Percentiles rank a stretch among this genome's conserved stretches.
Conservation (phyloP, 1,284 basidiomycete genomes). For the Cutaneotrichosporon cutaneum region DNA sequence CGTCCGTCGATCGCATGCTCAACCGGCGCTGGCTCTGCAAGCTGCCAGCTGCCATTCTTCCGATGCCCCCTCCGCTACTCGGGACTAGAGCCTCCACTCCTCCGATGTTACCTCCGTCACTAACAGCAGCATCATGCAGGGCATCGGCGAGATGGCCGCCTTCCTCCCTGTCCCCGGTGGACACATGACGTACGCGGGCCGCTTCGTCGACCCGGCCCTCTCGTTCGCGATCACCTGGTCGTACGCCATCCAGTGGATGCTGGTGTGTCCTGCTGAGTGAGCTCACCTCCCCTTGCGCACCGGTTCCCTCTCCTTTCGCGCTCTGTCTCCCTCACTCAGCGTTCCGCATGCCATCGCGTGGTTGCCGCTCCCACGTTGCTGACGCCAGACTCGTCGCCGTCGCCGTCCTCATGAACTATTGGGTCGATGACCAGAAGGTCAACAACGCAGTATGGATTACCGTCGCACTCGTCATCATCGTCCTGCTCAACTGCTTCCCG, state of each 20-base stretch:
- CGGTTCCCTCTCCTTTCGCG: neutral
- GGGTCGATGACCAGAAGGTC: conserved; percentile 56
- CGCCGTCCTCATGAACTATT: conserved; percentile 71
- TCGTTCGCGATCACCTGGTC: conserved; percentile 81
- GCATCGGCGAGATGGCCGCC: conserved; percentile 53
- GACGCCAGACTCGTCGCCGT: conserved; percentile 61
- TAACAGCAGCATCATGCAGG: conserved; percentile 37
- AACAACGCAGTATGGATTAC: conserved; percentile 71
- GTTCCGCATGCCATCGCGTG: too few relatives aligned
- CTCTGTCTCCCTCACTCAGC: neutral
- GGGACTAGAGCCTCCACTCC: too few relatives aligned
- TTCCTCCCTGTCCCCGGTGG: conserved; percentile 60
- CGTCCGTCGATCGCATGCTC: too few relatives aligned
- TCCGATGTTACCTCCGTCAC: neutral
- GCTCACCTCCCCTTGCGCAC: neutral
- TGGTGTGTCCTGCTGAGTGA: conserved; percentile 67
- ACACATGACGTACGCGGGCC: conserved; percentile 72
- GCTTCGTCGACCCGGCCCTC: conserved; percentile 62
- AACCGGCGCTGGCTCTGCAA: too few relatives aligned
- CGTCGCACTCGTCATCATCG: conserved; percentile 67
- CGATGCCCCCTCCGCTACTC: too few relatives aligned
- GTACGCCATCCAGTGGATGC: conserved; percentile 70
- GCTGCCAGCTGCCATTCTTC: too few relatives aligned
- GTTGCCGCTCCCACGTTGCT: too few relatives aligned
- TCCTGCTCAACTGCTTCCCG: conserved; percentile 47